Evolutionary conservation across 345 rosid species (phyloP).

Genomic region (Schrenkiella parvula): DNA sequence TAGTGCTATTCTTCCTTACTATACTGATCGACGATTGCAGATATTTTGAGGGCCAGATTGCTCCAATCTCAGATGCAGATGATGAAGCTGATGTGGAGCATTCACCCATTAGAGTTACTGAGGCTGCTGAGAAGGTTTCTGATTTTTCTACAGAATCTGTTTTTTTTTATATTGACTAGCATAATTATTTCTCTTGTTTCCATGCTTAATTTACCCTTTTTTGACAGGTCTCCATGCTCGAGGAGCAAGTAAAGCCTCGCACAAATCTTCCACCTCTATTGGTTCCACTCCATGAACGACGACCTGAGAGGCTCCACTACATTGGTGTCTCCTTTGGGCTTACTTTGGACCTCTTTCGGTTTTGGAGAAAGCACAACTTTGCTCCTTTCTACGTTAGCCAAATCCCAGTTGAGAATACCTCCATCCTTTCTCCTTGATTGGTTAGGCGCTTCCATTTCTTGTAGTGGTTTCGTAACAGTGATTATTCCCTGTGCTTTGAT

Average conservation of each 20-base stretch:
- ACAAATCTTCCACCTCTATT: constrained; percentile 81
- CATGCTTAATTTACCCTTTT: background rate
- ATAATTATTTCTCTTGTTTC: background rate
- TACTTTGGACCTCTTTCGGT: constrained; percentile 87
- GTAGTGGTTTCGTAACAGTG: background rate
- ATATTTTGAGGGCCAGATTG: constrained; percentile 82
- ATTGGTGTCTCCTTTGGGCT: constrained; percentile 98
- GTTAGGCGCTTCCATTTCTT: background rate
- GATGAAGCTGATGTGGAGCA: constrained; percentile 43
- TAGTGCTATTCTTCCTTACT: background rate
- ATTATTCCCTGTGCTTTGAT: constrained; percentile 6
- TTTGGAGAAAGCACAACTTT: constrained; percentile 90
- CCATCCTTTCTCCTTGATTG: background rate
- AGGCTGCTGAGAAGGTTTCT: constrained; percentile 91
- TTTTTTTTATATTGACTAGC: background rate
- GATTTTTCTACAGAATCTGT: background rate
- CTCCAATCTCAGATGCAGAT: constrained; percentile 61
- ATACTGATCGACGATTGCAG: constrained; percentile 37
- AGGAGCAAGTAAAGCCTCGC: constrained; percentile 81
- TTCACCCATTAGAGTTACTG: constrained; percentile 52
- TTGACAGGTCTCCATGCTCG: constrained; percentile 75
- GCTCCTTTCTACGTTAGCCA: constrained; percentile 89
- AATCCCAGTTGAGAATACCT: constrained; percentile 64
- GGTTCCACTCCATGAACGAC: constrained; percentile 69
- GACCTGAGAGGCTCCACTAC: constrained; percentile 83